Percentiles rank a stretch among this genome's conserved stretches.
Evolutionary conservation across 2,329 filamentous ascomycete species (phyloP).

Genomic region (Ophiocordyceps robertsii): DNA sequence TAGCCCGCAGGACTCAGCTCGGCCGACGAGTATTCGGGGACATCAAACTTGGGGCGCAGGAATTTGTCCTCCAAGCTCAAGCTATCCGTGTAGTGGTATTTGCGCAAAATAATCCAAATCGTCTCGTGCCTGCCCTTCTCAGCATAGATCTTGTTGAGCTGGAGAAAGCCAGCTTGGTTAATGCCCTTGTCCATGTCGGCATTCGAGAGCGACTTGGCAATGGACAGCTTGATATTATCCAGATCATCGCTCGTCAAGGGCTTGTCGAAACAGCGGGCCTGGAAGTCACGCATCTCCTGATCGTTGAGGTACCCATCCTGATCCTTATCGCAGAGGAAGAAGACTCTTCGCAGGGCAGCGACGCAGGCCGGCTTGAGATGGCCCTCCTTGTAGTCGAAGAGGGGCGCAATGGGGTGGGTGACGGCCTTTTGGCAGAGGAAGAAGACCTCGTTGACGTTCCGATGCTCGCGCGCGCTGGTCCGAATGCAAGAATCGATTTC

Average conservation of each 20-base stretch:
- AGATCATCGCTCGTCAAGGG: conserved; percentile 69
- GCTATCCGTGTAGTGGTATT: conserved; percentile 94
- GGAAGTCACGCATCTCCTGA: conserved; percentile 80
- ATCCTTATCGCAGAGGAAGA: conserved; percentile 93
- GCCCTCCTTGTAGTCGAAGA: conserved; percentile 92
- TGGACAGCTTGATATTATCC: conserved; percentile 79
- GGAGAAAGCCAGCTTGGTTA: conserved; percentile 69
- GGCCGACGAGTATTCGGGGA: conserved; percentile 81
- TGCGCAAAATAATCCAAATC: conserved; percentile 91
- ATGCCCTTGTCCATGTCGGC: conserved; percentile 59
- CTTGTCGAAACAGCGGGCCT: conserved; percentile 85
- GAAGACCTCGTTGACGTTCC: conserved; percentile 92
- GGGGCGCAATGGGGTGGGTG: conserved; percentile 87
- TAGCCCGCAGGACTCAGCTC: conserved; percentile 92
- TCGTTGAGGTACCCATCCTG: conserved; percentile 89
- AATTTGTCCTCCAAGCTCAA: conserved; percentile 84
- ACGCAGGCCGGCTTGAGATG: conserved; percentile 80
- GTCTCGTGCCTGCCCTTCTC: conserved; percentile 97
- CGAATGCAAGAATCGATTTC: conserved; percentile 98
- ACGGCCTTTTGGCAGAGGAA: conserved; percentile 98
- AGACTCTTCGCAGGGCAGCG: conserved; percentile 75
- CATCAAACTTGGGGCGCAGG: conserved; percentile 85
- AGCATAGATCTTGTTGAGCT: conserved; percentile 89
- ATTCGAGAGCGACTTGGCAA: conserved; percentile 53
- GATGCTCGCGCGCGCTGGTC: conserved; percentile 80